Evolutionary conservation across 2,329 filamentous ascomycete genomes (phyloP).

Genomic region (Monilinia vaccinii-corymbosi): DNA sequence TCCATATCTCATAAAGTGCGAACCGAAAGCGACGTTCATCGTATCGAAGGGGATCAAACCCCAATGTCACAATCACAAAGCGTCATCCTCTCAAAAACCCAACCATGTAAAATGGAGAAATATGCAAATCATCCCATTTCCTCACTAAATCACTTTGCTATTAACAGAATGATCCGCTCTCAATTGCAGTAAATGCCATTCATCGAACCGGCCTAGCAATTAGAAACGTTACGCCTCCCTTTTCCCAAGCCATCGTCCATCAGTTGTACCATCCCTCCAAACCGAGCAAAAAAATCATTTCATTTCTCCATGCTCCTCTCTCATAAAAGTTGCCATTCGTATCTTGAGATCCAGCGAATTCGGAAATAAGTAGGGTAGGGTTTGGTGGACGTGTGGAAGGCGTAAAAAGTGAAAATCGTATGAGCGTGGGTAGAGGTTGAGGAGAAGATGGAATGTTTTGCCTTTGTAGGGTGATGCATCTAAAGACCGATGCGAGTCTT

Average conservation of each 20-base stretch:
- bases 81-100: neutral
- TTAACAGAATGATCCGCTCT: constrained; percentile 7
- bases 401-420: constrained; percentile 5
- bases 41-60: neutral
- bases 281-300: constrained; percentile 9
- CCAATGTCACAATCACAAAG: neutral
- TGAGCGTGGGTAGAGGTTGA: constrained; percentile 4
- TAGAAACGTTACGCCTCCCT: constrained; percentile 8
- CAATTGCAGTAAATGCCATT: constrained; percentile 4
- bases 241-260: constrained; percentile 8
- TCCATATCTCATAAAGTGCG: neutral
- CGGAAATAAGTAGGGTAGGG: constrained; percentile 4
- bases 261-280: constrained; percentile 6
- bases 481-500: constrained; percentile 99
- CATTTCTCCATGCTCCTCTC: constrained; percentile 8
- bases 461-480: constrained; percentile 41
- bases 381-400: constrained; percentile 10
- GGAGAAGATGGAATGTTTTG: constrained; percentile 11
- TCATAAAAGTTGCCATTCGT: constrained; percentile 8
- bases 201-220: constrained; percentile 7
- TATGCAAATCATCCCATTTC: constrained; percentile 10
- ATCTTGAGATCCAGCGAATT: constrained; percentile 7
- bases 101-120: neutral
- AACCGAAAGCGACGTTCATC: neutral
- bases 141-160: constrained; percentile 9